Evolutionary conservation across 306 rosid genomes (phyloP).

Genomic region (Castanopsis chinensis): DNA sequence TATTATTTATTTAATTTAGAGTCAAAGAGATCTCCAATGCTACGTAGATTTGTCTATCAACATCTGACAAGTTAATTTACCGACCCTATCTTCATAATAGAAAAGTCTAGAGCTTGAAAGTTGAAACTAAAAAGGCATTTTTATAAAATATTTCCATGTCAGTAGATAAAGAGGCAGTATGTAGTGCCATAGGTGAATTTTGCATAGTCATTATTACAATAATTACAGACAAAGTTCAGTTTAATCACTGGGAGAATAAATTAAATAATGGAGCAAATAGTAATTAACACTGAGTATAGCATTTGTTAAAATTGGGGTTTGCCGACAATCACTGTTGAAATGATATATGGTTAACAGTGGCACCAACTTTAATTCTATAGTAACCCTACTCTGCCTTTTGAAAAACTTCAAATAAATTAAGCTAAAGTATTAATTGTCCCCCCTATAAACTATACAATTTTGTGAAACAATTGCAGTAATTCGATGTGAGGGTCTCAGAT

Average conservation of each 20-base stretch:
- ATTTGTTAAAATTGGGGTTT: slow-evolving; percentile 34
- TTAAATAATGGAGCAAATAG: slow-evolving; percentile 4
- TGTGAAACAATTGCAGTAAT: background rate
- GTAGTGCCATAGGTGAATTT: slow-evolving; percentile 11
- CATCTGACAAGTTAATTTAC: background rate
- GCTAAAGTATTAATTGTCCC: background rate
- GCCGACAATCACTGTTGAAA: slow-evolving; percentile 39
- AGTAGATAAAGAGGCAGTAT: background rate
- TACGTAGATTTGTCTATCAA: background rate
- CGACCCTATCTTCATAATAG: background rate
- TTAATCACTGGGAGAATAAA: background rate
- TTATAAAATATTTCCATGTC: background rate
- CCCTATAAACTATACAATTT: background rate
- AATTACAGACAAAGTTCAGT: slow-evolving; percentile 26
- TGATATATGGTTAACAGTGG: background rate
- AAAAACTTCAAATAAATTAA: background rate
- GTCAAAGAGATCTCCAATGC: no score
- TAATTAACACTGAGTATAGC: background rate
- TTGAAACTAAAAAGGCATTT: background rate
- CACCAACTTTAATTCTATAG: background rate
- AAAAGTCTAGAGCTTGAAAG: background rate
- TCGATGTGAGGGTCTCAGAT: background rate
- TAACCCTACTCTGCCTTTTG: background rate
- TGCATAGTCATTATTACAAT: slow-evolving; percentile 12
- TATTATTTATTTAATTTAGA: no score